These are phyloP conservation scores for Dactylonectria macrodidyma DNA, from an alignment of 2,329 filamentous ascomycete genomes.

Conservation along the genomic window DNA sequence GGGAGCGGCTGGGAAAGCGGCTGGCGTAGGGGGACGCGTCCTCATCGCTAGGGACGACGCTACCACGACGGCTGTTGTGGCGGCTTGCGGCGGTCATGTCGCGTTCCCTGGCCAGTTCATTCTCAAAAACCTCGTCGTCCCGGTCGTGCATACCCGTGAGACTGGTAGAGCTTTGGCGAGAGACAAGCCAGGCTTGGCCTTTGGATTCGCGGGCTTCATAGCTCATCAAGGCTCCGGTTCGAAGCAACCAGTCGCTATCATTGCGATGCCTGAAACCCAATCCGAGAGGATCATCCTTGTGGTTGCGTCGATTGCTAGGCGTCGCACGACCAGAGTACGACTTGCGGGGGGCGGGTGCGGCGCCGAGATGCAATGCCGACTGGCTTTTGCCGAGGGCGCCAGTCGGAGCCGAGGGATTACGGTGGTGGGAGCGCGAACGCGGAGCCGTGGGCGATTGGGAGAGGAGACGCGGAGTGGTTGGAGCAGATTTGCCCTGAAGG, in stretches of 20 bases:
- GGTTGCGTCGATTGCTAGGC: slow-evolving; percentile 50
- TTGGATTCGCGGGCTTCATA: slow-evolving; percentile 76
- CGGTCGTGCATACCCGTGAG: slow-evolving; percentile 66
- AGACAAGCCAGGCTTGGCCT: slow-evolving; percentile 78
- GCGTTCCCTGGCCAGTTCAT: slow-evolving; percentile 66
- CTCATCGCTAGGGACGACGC: slow-evolving; percentile 57
- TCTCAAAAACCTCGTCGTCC: slow-evolving; percentile 68
- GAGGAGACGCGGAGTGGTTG: slow-evolving; percentile 75
- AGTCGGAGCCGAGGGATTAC: slow-evolving; percentile 56
- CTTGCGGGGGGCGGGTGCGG: slow-evolving; percentile 42
- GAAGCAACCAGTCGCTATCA: slow-evolving; percentile 76
- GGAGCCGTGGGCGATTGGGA: slow-evolving; percentile 69
- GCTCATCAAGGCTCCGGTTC: slow-evolving; percentile 74
- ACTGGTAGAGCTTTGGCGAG: slow-evolving; percentile 75
- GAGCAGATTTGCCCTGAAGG: slow-evolving; percentile 73
- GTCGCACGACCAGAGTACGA: slow-evolving; percentile 52
- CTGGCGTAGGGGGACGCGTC: slow-evolving; percentile 57
- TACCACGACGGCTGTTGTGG: slow-evolving; percentile 64
- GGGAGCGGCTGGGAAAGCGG: slow-evolving; percentile 64
- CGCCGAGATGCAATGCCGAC: slow-evolving; percentile 70
- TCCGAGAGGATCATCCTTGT: slow-evolving; percentile 48
- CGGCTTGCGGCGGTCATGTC: slow-evolving; percentile 60
- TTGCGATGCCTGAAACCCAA: slow-evolving; percentile 55
- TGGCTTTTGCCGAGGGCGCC: slow-evolving; percentile 71
- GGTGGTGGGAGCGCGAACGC: slow-evolving; percentile 62